phyloP scores from a whole-genome alignment of 2,329 filamentous ascomycete genomes.

The Pseudocercospora musae region DNA sequence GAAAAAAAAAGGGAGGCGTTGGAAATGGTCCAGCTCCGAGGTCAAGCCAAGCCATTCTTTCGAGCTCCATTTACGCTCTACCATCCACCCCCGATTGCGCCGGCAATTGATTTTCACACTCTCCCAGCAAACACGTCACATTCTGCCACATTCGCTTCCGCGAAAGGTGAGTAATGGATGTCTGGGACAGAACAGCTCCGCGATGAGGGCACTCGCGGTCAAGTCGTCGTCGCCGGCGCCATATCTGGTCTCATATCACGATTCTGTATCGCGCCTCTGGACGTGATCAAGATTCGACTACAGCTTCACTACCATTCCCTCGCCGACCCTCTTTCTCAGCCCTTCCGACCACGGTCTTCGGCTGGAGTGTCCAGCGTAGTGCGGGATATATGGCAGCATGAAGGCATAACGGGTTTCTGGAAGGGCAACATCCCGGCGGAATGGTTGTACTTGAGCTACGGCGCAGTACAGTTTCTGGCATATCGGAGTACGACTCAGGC shows the following conservation, averaged over 20 bases:
- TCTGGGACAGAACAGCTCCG: conserved; percentile 63
- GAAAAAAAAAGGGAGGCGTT: not conserved
- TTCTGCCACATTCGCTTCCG: not conserved
- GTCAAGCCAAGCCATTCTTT: not conserved
- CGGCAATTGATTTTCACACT: not conserved
- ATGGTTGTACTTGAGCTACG: conserved; percentile 88
- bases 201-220: conserved; percentile 67
- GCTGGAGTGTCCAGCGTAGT: conserved; percentile 28
- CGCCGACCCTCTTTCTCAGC: conserved; percentile 65
- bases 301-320: conserved; percentile 88
- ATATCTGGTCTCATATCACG: conserved; percentile 83
- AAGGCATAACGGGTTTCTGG: conserved; percentile 85
- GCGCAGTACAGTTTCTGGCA: conserved; percentile 81
- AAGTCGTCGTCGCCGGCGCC: conserved; percentile 64
- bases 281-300: conserved; percentile 96
- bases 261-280: conserved; percentile 90
- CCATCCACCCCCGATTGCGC: not conserved
- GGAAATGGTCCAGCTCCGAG: not conserved
- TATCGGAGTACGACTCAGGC: conserved; percentile 73
- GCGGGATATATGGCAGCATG: conserved; percentile 69
- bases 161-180: conserved; percentile 51
- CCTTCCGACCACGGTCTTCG: conserved; percentile 29
- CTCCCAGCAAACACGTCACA: not conserved
- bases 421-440: conserved; percentile 97
- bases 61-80: not conserved